Base-by-base conservation (phyloP, 179 eudicot genomes). In the Heliamphora pulchella region DNA sequence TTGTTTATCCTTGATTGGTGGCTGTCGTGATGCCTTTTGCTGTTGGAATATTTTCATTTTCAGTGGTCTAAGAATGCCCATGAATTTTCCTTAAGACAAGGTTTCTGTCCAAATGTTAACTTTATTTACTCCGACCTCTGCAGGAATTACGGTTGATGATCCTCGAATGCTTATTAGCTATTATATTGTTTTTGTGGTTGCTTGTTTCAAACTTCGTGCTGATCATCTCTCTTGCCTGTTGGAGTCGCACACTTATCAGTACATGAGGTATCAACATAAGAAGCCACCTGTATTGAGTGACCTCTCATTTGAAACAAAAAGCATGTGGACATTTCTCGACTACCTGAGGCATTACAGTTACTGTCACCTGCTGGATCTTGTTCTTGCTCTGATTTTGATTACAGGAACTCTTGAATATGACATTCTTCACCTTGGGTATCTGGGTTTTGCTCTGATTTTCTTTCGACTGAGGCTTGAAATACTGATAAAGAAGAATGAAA, bases 331-430 rank as follows among this genome's bases (percentile, higher is more conserved):
- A 80, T 82, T 93, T 80, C 91, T 96, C 78, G 99, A 96, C 82
- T 96, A 94, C 85, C 74, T 96, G 83, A 92, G 97, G 86, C 92
- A 94, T 79, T 96, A 96, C 86, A 94, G 98, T 82, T 96, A 96
- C 82, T 96, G 99, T 86, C 99, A 96, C 86, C 91, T 96, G 15
- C 78, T 96, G 88, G 99, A 96, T 87, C 93, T 96, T 58, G 99
- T 96, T 80, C 98, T 94, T 83, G 90, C 97, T 51, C 83, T 96
- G 86, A 88, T 96, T 80, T 78, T 96, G 78, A 84, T 96, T 17
- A 96, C 99, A 22, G 99, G 99, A 80, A 96, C 99, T 41, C 93
- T 96, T 57, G 99, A 96, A 87, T 96, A 94, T 79, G 99, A 96
- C 83, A 86, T 94, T 78, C 86, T 96, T 81, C 99, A 96, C 84